Base-by-base conservation (phyloP, 140 eudicot species). In the Oenanthe javanica region DNA sequence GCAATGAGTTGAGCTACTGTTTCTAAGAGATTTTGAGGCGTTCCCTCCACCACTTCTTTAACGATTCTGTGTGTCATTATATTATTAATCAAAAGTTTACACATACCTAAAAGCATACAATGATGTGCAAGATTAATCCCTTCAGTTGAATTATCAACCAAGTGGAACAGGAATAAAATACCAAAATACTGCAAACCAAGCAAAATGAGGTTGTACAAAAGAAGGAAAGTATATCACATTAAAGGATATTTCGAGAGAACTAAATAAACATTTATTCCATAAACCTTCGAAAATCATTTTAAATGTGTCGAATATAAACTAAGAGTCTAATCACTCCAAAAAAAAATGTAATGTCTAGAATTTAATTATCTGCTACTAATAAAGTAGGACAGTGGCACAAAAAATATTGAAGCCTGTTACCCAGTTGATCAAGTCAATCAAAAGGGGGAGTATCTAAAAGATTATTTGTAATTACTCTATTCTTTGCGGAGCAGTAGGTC, bases 1-100 rank as follows among this genome's bases (percentile, higher is more conserved):
- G 96, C 93, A 73, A 94, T 91, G 48, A 51, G 84, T 52, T 94
- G 89, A 78, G 96, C 97, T 59, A 89, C 93, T 6, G 94, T 87
- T 86, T 94, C 98, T 67, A 94, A 84, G 21, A 94, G 93, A 76
- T 91, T 90, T 31, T 94, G 88, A 2, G 96, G 86, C 5, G 91
- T 72, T 49, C 96, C 98, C 80, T 94, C 96, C 57, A 90, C 84
- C 1, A 91, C 87, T 51, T 84, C 91, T 84, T 79, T 90, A 61
- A 80, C 98, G 81, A 91, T 86, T 80, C 97, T 90, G 93, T 77
- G 61, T 72, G 42, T 54, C 77, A 81, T 81, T 61, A 45, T 57
- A 31, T 23, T 45, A 21, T 61, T 9, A n/a, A 61, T 10, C 23
- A 78, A 78, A 16, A 36, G 31, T 19, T 36, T 7, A 31, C 5